A percentile compares a stretch with the other conserved stretches of the same genome.
These are phyloP conservation scores for Boletus subcaerulescens DNA, from an alignment of 768 basidiomycete species.

Conservation along the genomic window DNA sequence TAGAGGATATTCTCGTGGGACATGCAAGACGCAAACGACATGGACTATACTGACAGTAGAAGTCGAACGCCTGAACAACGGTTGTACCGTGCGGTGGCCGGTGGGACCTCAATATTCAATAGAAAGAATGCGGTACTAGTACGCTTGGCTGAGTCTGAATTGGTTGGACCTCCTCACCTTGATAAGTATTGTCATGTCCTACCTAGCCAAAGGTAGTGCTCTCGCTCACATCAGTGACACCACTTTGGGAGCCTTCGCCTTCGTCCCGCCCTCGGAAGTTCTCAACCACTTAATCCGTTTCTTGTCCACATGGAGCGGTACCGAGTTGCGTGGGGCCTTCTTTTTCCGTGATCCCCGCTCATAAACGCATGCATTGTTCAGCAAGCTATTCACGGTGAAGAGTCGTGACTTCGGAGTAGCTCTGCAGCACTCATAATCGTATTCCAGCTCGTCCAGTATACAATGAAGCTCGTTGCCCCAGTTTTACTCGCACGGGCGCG, in stretches of 20 bases:
- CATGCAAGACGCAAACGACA: too few species aligned
- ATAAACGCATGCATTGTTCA: conserved; percentile 26
- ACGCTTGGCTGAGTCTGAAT: not conserved
- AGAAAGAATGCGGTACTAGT: too few species aligned
- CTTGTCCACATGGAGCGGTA: conserved; percentile 81
- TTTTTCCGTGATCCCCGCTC: conserved; percentile 9
- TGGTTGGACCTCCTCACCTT: not conserved
- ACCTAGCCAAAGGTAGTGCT: conserved; percentile 43
- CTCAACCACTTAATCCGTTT: conserved; percentile 73
- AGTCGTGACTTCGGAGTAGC: not conserved
- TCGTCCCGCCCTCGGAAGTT: conserved; percentile 56
- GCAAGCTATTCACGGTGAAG: conserved; percentile 72
- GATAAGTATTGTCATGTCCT: conserved; percentile 44
- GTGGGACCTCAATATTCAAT: too few species aligned
- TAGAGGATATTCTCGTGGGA: too few species aligned
- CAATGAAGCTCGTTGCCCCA: conserved; percentile 66
- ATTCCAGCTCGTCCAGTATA: conserved; percentile 67
- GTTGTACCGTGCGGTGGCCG: too few species aligned
- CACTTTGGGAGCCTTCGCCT: conserved; percentile 61
- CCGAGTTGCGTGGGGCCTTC: conserved; percentile 60
- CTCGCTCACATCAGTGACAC: conserved; percentile 56
- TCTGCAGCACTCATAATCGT: not conserved
- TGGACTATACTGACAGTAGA: too few species aligned
- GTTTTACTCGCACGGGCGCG: conserved; percentile 65
- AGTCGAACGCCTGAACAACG: too few species aligned